Conservation (phyloP, 2,329 filamentous ascomycete genomes). For the Fusarium graminum region DNA sequence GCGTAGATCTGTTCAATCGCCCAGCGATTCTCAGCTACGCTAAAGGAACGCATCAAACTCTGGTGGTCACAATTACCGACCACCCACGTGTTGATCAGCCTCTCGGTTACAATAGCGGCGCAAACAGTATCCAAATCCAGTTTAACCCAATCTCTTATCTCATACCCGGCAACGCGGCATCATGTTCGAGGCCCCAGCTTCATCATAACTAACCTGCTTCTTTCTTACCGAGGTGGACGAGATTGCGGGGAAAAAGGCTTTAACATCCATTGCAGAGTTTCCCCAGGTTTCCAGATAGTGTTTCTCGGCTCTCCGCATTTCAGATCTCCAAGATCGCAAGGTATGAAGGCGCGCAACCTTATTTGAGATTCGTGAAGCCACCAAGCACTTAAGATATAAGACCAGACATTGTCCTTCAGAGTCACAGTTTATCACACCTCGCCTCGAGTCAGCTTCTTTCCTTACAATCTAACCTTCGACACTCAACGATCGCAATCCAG, state of each 20-base stretch:
- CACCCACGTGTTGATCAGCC: not conserved
- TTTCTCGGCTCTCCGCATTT: not conserved
- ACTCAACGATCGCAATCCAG: not conserved
- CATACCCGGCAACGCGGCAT: constrained; percentile 1
- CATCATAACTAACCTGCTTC: not conserved
- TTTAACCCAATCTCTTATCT: not conserved
- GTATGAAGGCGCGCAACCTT: too few relatives aligned
- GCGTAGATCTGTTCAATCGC: too few relatives aligned
- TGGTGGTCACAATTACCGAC: not conserved
- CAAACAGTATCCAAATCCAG: not conserved
- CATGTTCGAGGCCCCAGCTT: not conserved
- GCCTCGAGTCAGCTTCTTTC: not conserved
- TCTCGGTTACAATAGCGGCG: constrained; percentile 1
- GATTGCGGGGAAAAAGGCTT: not conserved
- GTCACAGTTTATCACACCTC: not conserved
- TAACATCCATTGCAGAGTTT: not conserved
- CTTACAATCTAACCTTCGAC: not conserved
- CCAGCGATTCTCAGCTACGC: not conserved
- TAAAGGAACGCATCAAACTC: not conserved
- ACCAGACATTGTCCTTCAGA: not conserved
- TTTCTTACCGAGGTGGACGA: not conserved
- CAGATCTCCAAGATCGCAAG: not conserved
- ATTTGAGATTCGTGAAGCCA: not conserved
- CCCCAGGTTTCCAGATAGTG: not conserved
- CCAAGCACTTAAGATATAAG: not conserved